Conservation (phyloP, 768 basidiomycete species). For the Coprinopsis strossmayeri region DNA sequence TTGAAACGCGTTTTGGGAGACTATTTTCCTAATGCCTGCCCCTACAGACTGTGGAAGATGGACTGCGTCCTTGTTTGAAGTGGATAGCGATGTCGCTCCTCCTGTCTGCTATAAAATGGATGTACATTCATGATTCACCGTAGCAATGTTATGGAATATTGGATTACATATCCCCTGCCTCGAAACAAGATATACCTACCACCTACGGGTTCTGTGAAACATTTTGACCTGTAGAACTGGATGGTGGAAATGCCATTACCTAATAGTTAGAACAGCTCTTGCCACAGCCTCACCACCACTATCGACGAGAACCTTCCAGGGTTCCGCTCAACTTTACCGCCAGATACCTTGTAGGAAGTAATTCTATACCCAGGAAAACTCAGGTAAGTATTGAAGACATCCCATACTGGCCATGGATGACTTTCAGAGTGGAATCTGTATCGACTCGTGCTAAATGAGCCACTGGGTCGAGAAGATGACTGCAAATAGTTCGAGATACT, state of each 20-base stretch:
- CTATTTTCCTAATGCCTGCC: slow-evolving; percentile 5
- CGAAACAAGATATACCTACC: too few relatives aligned
- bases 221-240: too few relatives aligned
- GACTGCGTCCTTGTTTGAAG: slow-evolving; percentile 68
- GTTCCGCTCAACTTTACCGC: too few relatives aligned
- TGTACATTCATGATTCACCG: slow-evolving; percentile 3
- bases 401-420: slow-evolving; percentile 52
- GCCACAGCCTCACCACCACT: background rate
- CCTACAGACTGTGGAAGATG: slow-evolving; percentile 20
- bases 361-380: too few relatives aligned
- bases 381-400: too few relatives aligned
- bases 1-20: slow-evolving; percentile 8
- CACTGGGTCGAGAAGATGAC: slow-evolving; percentile 72
- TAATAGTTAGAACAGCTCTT: background rate
- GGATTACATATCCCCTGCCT: too few relatives aligned
- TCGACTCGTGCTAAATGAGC: slow-evolving; percentile 44
- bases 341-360: background rate
- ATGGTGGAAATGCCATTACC: background rate
- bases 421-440: slow-evolving; percentile 87
- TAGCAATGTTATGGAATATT: background rate
- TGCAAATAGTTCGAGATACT: slow-evolving; percentile 84
- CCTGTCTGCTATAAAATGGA: slow-evolving; percentile 53
- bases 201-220: too few relatives aligned
- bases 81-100: slow-evolving; percentile 43
- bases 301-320: background rate